Evolutionary conservation across 306 rosid species (phyloP), one percentile per base, ranked within the genome.

Genomic region (Ceratonia siliqua): DNA sequence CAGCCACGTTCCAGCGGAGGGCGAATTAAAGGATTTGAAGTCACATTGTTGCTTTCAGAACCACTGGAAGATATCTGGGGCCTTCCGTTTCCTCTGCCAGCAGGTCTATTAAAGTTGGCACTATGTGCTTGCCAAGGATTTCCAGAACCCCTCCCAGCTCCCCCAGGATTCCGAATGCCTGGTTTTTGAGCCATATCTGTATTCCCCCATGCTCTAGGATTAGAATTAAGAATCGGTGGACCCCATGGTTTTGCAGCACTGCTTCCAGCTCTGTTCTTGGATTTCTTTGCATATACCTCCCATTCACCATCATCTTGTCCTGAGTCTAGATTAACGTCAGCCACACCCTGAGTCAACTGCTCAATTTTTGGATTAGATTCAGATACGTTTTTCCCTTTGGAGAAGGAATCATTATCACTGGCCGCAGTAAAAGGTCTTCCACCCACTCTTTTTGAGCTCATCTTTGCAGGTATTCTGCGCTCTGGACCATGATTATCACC

Each of bases 1-100:
- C 98, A 93, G n/a, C 96, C 96, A 74, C 80, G 80, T 81, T 87
- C 73, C 54, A 93, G 81, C 0, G 98, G 96, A 68, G 94, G 93
- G 50, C 41, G 83, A 48, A 83, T 79, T 57, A 73, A 33, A 15
- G 91, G 75, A 73, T 70, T 82, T 12, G 89, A 39, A 32, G 77
- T 45, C 73, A 20, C 53, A 63, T 71, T 22, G 81, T 68, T 77
- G 45, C 67, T 59, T 14, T 79, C 88, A 10, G 54, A 62, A 71
- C 75, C 79, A 79, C 68, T 42, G 3, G 78, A 2, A 32, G 84
- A 48, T 4, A 69, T 42, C 35, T 74, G 89, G 24, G 78, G 62
- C 82, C 91, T 57, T 39, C 55, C 74, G 64, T 81, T 83, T 70
- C 95, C 97, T 74, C 90, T 75, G 5, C 89, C 89, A 9, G 83